phyloP scores from a whole-genome alignment of 192 early-diverging fungal genomes.

The Coemansia reversa region DNA sequence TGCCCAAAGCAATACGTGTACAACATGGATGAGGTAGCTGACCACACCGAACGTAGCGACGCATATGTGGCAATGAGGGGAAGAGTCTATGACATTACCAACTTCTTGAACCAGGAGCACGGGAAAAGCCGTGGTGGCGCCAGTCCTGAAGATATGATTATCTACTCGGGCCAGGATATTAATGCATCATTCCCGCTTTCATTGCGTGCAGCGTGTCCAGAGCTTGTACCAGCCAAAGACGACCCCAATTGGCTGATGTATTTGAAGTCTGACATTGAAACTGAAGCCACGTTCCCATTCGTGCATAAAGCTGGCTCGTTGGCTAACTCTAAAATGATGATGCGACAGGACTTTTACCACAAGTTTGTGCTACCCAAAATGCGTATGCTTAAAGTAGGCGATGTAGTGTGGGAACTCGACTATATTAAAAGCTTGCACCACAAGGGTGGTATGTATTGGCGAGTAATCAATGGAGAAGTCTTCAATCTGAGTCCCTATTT shows the following conservation, averaged over 20 bases:
- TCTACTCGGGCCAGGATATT: conserved; percentile 64
- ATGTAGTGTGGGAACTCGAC: conserved; percentile 57
- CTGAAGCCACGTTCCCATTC: conserved; percentile 27
- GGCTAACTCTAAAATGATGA: conserved; percentile 47
- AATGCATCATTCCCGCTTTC: conserved; percentile 64
- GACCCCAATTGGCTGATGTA: conserved; percentile 47
- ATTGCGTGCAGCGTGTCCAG: conserved; percentile 58
- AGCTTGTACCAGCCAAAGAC: conserved; percentile 31
- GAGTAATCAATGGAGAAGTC: conserved; percentile 62
- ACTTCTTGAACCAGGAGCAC: conserved; percentile 63
- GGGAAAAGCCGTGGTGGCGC: conserved; percentile 48
- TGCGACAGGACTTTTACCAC: conserved; percentile 56
- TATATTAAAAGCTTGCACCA: conserved; percentile 53
- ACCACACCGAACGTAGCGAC: conserved; percentile 57
- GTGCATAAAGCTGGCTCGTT: conserved; percentile 30
- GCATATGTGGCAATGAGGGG: conserved; percentile 69
- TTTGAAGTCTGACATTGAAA: conserved; percentile 29
- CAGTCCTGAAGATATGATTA: conserved; percentile 38
- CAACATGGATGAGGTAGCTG: conserved; percentile 58
- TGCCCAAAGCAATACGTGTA: conserved; percentile 75
- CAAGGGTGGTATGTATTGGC: conserved; percentile 54
- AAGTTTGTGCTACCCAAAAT: conserved; percentile 54
- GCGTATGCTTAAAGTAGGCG: conserved; percentile 54
- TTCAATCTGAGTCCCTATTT: conserved; percentile 69
- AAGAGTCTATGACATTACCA: conserved; percentile 67